Evolutionary conservation across 2,329 filamentous ascomycete species (phyloP).

Genomic region (Trichophyton benhamiae): DNA sequence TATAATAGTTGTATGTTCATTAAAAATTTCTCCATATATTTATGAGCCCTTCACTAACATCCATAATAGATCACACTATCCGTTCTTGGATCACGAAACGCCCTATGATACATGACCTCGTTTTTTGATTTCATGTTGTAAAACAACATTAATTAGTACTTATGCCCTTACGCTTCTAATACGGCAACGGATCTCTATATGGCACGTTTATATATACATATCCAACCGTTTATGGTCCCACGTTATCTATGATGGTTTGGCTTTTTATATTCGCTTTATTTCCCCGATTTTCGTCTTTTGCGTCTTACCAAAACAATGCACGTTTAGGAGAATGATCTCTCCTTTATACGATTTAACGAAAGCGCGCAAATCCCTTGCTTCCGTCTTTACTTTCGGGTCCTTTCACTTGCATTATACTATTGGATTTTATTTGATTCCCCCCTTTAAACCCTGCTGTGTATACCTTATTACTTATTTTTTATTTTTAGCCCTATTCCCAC

Average conservation of each 20-base stretch:
- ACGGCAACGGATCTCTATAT: conserved; percentile 2
- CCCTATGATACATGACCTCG: conserved; percentile 7
- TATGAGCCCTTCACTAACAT: conserved; percentile 4
- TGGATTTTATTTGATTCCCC: neutral
- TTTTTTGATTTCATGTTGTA: conserved; percentile 5
- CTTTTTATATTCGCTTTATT: neutral
- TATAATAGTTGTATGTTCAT: conserved; percentile 39
- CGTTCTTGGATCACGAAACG: conserved; percentile 9
- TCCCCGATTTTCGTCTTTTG: neutral
- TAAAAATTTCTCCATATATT: neutral
- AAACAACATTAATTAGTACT: conserved; percentile 7
- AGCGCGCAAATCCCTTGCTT: neutral
- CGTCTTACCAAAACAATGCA: neutral
- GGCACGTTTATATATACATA: neutral
- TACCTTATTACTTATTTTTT: neutral
- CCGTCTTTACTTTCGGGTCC: conserved; percentile 2
- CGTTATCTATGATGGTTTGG: conserved; percentile 1
- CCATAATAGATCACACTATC: conserved; percentile 11
- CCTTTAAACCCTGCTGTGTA: neutral
- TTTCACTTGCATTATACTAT: neutral
- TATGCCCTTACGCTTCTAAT: conserved; percentile 7
- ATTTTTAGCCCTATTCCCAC: neutral
- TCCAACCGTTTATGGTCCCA: neutral
- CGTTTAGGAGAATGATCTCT: neutral
- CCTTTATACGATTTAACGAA: neutral